A percentile compares a stretch with the other conserved stretches of the same genome.
Conservation (phyloP, 805 yeast species). For the Priceomyces haplophilus region DNA sequence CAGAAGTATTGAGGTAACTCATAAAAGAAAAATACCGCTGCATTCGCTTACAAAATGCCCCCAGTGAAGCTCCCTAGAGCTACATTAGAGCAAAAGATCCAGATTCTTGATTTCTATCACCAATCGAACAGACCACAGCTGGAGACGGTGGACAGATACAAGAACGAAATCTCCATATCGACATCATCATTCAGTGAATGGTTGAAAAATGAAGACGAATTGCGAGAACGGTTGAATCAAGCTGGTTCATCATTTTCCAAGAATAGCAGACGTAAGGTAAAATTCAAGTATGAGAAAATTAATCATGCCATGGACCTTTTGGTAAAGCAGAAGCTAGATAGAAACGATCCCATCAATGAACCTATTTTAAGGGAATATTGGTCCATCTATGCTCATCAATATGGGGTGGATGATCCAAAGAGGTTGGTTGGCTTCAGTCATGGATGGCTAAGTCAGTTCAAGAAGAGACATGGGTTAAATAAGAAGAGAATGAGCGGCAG, state of each 20-base stretch:
- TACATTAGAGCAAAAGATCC: slow-evolving; percentile 56
- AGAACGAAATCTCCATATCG: slow-evolving; percentile 50
- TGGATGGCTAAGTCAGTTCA: slow-evolving; percentile 63
- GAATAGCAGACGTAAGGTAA: slow-evolving; percentile 43
- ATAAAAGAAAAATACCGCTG: background rate
- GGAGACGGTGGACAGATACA: slow-evolving; percentile 54
- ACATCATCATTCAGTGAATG: slow-evolving; percentile 61
- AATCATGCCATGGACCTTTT: slow-evolving; percentile 57
- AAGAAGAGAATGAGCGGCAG: slow-evolving; percentile 27
- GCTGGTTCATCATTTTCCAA: slow-evolving; percentile 29
- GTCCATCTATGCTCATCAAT: slow-evolving; percentile 52
- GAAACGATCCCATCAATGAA: slow-evolving; percentile 50
- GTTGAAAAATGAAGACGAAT: slow-evolving; percentile 52
- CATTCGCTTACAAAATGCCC: slow-evolving; percentile 10
- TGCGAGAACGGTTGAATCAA: slow-evolving; percentile 44
- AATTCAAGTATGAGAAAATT: slow-evolving; percentile 55
- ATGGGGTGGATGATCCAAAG: slow-evolving; percentile 60
- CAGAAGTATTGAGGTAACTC: background rate
- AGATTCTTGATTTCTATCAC: slow-evolving; percentile 51
- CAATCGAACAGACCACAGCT: slow-evolving; percentile 50
- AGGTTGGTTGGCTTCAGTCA: slow-evolving; percentile 53
- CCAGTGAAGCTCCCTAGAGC: slow-evolving; percentile 44
- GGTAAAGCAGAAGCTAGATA: slow-evolving; percentile 43
- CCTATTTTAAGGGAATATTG: slow-evolving; percentile 56
- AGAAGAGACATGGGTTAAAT: slow-evolving; percentile 53